Evolutionary conservation across 2,329 filamentous ascomycete genomes (phyloP).

Genomic region (Phialophora verrucosa): DNA sequence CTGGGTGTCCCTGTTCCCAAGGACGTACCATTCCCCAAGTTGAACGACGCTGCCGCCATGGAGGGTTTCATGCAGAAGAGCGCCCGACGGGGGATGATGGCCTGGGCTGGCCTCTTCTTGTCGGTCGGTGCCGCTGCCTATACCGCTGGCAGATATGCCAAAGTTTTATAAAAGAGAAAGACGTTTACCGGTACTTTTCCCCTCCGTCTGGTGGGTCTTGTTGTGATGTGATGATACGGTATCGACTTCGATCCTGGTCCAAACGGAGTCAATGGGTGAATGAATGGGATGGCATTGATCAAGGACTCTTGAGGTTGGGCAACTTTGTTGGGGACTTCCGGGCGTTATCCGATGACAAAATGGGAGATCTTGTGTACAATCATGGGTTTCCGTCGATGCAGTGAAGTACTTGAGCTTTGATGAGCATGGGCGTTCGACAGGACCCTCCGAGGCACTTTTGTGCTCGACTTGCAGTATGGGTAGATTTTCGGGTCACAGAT

Average conservation of each 20-base stretch:
- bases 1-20: constrained; percentile 40
- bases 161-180: constrained; percentile 24
- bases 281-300: not conserved
- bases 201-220: not conserved
- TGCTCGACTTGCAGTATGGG: not conserved
- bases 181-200: not conserved
- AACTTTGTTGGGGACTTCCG: not conserved
- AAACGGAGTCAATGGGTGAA: not conserved
- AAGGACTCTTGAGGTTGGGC: not conserved
- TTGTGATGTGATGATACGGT: not conserved
- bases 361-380: not conserved
- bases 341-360: not conserved
- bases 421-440: not conserved
- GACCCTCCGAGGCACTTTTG: not conserved
- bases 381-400: not conserved
- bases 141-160: constrained; percentile 26
- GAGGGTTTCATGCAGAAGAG: constrained; percentile 38
- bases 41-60: constrained; percentile 40
- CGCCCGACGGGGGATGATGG: constrained; percentile 41
- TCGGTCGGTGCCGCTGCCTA: constrained; percentile 32
- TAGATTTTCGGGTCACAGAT: not conserved
- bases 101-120: constrained; percentile 42
- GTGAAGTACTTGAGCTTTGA: not conserved
- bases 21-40: constrained; percentile 38
- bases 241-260: not conserved